Conservation (phyloP, 2,329 filamentous ascomycete genomes). For the Calycina marina region DNA sequence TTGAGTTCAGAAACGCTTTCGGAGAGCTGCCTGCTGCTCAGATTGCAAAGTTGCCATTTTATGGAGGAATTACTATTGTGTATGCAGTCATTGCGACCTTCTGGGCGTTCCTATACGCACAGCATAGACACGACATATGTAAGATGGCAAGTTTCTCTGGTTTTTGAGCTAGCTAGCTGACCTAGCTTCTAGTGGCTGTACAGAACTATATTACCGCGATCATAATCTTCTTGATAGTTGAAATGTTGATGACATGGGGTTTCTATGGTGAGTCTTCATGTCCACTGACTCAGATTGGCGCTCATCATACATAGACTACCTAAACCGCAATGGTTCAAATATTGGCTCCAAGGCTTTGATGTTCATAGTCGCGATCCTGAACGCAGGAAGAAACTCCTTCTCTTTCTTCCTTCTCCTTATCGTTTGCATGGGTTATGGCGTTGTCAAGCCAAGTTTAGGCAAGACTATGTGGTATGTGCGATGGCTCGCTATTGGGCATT, state of each 20-base stretch:
- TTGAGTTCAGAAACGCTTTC: slow-evolving; percentile 91
- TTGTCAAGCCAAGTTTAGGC: slow-evolving; percentile 85
- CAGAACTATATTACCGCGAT: slow-evolving; percentile 99
- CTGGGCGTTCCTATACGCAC: slow-evolving; percentile 92
- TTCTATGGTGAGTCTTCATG: slow-evolving; percentile 57
- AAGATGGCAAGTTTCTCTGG: slow-evolving; percentile 23
- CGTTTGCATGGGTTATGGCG: slow-evolving; percentile 98
- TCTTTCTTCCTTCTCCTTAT: slow-evolving; percentile 97
- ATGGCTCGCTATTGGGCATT: slow-evolving; percentile 80
- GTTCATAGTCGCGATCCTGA: slow-evolving; percentile 81
- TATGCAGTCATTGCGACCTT: slow-evolving; percentile 79
- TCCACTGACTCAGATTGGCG: not conserved
- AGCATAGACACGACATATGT: slow-evolving; percentile 85
- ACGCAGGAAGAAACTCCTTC: slow-evolving; percentile 90
- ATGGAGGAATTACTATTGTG: slow-evolving; percentile 83
- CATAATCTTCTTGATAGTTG: slow-evolving; percentile 79
- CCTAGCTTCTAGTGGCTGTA: slow-evolving; percentile 55
- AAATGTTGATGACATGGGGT: slow-evolving; percentile 97
- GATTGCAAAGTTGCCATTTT: slow-evolving; percentile 94
- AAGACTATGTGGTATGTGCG: slow-evolving; percentile 91
- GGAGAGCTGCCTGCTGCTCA: slow-evolving; percentile 91
- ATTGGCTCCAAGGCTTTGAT: slow-evolving; percentile 72
- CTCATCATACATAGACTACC: slow-evolving; percentile 52
- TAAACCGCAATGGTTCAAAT: slow-evolving; percentile 81
- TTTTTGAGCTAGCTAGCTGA: slow-evolving; percentile 17